Percentiles rank a stretch among this genome's conserved stretches.
Evolutionary conservation across 2,329 filamentous ascomycete genomes (phyloP).

Genomic region (Fusarium humuli): DNA sequence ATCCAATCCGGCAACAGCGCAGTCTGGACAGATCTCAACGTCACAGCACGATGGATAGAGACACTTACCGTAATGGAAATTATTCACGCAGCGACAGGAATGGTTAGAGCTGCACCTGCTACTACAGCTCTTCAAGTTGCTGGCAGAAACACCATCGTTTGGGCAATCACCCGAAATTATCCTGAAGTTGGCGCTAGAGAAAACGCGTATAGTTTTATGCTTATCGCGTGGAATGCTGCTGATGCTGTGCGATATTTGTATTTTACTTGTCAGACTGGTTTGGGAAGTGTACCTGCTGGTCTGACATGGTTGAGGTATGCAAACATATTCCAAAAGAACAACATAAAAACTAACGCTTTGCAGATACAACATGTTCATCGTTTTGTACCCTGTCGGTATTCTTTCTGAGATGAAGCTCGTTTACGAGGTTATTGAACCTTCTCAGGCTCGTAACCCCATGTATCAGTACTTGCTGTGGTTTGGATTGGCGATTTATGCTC

Average conservation of each 20-base stretch:
- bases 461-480: constrained; percentile 42
- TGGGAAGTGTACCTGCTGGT: constrained; percentile 6
- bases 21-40: constrained; percentile 35
- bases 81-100: constrained; percentile 18
- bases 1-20: constrained; percentile 10
- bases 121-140: constrained; percentile 39
- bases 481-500: constrained; percentile 24
- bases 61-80: constrained; percentile 32
- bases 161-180: constrained; percentile 42
- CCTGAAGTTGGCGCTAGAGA: constrained; percentile 28
- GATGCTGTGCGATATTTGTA: constrained; percentile 38
- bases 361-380: constrained; percentile 40
- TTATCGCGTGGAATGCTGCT: constrained; percentile 38
- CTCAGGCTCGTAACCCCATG: constrained; percentile 13
- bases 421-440: constrained; percentile 36
- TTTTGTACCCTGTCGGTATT: constrained; percentile 36
- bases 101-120: constrained; percentile 35
- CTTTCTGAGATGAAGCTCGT: constrained; percentile 36
- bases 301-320: constrained; percentile 38
- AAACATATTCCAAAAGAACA: no score
- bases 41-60: constrained; percentile 35
- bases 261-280: constrained; percentile 32
- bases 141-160: constrained; percentile 41
- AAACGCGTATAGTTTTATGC: constrained; percentile 34
- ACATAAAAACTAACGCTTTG: not conserved